Conservation (phyloP, 129 eudicot genomes). For the Arctium minus region DNA sequence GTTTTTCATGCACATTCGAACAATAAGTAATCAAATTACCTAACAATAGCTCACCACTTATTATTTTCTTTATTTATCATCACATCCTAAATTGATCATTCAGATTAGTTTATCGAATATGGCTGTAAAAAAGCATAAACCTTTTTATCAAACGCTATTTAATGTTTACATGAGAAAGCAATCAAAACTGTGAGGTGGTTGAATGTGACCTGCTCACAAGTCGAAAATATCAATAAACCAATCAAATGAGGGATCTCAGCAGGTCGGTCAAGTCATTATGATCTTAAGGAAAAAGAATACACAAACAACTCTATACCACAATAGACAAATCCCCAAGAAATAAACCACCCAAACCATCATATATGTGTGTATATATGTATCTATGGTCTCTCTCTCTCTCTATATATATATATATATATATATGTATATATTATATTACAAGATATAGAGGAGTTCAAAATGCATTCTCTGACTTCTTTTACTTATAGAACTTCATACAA, state of each 20-base stretch:
- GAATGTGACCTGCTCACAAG: neutral
- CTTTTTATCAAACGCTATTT: neutral
- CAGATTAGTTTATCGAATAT: too few relatives aligned
- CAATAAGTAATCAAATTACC: neutral
- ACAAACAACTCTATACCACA: neutral
- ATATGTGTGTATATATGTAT: neutral
- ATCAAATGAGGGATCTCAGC: neutral
- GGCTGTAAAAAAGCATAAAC: too few relatives aligned
- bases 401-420: neutral
- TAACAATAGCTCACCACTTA: too few relatives aligned
- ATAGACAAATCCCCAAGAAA: neutral
- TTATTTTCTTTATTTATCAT: too few relatives aligned
- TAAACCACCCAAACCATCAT: too few relatives aligned
- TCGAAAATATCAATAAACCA: neutral
- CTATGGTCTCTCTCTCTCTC: too few relatives aligned
- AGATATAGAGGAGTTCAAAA: neutral
- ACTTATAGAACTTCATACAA: slow-evolving; percentile 3
- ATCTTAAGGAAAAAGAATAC: neutral
- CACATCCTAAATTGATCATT: too few relatives aligned
- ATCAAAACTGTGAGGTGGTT: neutral
- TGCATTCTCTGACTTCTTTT: neutral
- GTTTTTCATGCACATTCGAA: too few relatives aligned
- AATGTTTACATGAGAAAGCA: neutral
- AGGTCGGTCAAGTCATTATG: neutral
- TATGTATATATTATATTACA: neutral